Percentiles rank a stretch among this genome's conserved stretches.
Evolutionary conservation across 257 asterid genomes (phyloP).

Genomic region (Osmanthus fragrans): DNA sequence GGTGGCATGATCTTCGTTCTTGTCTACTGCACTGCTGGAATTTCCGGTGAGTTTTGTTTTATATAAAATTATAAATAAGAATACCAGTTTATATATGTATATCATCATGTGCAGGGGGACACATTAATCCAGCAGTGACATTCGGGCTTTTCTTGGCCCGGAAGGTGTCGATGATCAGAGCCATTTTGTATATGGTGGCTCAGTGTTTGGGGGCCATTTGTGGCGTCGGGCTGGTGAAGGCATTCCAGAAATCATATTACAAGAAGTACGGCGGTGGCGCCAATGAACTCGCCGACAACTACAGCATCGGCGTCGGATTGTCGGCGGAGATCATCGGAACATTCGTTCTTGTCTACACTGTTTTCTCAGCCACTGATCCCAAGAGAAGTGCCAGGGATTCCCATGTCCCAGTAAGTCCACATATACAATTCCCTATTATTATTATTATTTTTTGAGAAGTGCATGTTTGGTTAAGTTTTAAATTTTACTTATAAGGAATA

Average conservation of each 20-base stretch:
- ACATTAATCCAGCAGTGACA: conserved; percentile 53
- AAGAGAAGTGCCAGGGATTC: conserved; percentile 59
- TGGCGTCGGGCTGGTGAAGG: conserved; percentile 46
- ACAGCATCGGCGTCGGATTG: conserved; percentile 38
- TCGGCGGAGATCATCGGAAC: conserved; percentile 47
- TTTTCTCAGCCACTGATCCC: conserved; percentile 59
- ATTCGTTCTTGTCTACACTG: conserved; percentile 45
- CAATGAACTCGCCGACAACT: conserved; percentile 29
- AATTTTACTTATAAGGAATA: no score
- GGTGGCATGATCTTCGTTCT: conserved; percentile 56
- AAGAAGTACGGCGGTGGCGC: conserved; percentile 42
- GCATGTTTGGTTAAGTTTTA: no score
- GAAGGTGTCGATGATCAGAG: conserved; percentile 44
- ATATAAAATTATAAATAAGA: no score
- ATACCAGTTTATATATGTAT: background rate
- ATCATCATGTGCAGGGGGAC: conserved; percentile 37
- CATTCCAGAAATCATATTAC: conserved; percentile 34
- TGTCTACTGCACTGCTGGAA: conserved; percentile 55
- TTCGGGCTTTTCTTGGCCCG: conserved; percentile 50
- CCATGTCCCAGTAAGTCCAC: conserved; percentile 47
- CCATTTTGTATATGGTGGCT: conserved; percentile 46
- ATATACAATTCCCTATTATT: no score
- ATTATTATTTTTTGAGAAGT: no score
- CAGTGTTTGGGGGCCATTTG: conserved; percentile 51
- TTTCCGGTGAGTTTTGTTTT: conserved; percentile 34